Percentiles rank a stretch among this genome's conserved stretches.
Evolutionary conservation across 176 grass and related monocot species (phyloP).

Genomic region (Elymus sibiricus): DNA sequence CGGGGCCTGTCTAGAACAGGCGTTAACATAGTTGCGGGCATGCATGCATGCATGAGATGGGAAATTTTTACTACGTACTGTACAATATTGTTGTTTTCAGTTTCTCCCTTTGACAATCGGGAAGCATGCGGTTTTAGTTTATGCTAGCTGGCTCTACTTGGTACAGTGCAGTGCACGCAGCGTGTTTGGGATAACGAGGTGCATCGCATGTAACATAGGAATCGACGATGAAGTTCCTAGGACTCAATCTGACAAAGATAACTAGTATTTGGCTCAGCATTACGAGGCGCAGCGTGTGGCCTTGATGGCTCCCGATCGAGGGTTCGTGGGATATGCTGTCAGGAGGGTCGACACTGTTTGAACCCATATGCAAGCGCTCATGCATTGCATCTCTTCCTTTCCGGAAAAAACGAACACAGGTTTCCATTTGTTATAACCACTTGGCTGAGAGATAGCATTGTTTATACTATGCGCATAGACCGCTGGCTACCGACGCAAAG

Average conservation of each 20-base stretch:
- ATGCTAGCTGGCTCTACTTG: not conserved
- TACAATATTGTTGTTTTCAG: not conserved
- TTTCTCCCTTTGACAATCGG: not conserved
- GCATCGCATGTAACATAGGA: slow-evolving; percentile 19
- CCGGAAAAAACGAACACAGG: not conserved
- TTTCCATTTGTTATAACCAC: not conserved
- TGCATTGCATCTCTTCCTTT: not conserved
- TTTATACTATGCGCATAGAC: not conserved
- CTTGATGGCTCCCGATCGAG: not conserved
- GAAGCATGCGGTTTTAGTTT: not conserved
- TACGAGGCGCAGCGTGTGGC: not conserved
- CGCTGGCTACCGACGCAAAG: slow-evolving; percentile 16
- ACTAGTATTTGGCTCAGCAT: not conserved
- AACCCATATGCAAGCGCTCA: not conserved
- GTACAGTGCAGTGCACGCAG: not conserved
- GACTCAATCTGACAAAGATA: slow-evolving; percentile 21
- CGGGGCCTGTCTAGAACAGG: not conserved
- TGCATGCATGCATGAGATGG: not conserved
- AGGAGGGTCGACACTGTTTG: not conserved
- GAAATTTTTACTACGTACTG: not conserved
- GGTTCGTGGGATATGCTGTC: slow-evolving; percentile 35
- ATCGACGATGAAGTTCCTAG: slow-evolving; percentile 29
- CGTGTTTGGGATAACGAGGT: not conserved
- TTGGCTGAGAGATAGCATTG: not conserved
- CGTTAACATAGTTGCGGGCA: not conserved